Conservation (phyloP, 2,329 filamentous ascomycete species). For the Ceratocystis cacaofunesta region DNA sequence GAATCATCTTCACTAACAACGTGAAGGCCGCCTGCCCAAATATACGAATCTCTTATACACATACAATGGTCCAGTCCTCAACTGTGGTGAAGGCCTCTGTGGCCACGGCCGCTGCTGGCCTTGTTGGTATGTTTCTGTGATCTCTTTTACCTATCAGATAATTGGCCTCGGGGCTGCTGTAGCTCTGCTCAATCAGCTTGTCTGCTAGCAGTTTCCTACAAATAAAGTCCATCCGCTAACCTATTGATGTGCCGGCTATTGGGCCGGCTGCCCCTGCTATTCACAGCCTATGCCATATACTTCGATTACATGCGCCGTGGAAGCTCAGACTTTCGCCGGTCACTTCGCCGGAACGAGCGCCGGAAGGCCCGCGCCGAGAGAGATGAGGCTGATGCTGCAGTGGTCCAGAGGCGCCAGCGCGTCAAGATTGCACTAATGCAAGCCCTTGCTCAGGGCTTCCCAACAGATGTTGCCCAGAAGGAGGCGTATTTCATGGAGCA, state of each 20-base stretch:
- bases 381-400: conserved; percentile 52
- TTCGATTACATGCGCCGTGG: conserved; percentile 54
- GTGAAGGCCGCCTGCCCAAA: neutral
- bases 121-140: conserved; percentile 36
- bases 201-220: neutral
- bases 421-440: conserved; percentile 64
- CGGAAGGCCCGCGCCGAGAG: conserved; percentile 55
- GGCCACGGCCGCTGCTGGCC: conserved; percentile 43
- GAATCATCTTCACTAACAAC: neutral
- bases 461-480: conserved; percentile 75
- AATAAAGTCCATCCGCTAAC: neutral
- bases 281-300: conserved; percentile 47
- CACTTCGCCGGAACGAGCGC: conserved; percentile 61
- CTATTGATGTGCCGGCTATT: conserved; percentile 5
- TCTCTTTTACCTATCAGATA: neutral
- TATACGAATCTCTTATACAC: neutral
- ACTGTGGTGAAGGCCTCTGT: conserved; percentile 46
- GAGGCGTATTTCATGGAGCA: conserved; percentile 96
- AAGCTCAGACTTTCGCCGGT: conserved; percentile 49
- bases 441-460: conserved; percentile 85
- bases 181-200: neutral
- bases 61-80: conserved; percentile 34
- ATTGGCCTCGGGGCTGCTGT: neutral
- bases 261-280: conserved; percentile 10
- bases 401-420: conserved; percentile 51